Conservation (phyloP, 2,329 filamentous ascomycete species). For the Scopulariopsis brevicaulis region DNA sequence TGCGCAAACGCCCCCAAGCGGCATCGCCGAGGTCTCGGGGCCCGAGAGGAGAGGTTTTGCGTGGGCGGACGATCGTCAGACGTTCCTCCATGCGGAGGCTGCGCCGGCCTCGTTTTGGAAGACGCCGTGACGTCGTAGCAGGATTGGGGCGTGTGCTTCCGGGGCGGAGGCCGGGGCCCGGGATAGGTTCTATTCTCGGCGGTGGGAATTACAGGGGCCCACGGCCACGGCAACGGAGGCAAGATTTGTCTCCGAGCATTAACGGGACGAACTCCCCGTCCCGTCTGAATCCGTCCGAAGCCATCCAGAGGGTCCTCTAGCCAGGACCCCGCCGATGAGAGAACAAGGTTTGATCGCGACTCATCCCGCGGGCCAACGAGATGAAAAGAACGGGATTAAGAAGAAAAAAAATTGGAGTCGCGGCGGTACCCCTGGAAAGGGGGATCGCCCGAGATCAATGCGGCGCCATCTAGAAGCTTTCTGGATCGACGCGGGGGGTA, state of each 20-base stretch:
- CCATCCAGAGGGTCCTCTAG: too few species aligned
- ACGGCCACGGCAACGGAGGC: too few species aligned
- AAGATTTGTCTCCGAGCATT: too few species aligned
- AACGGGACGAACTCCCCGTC: too few species aligned
- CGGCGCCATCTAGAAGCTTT: neutral
- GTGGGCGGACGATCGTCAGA: neutral
- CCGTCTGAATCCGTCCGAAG: too few species aligned
- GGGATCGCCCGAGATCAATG: neutral
- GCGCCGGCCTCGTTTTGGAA: neutral
- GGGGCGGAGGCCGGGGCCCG: neutral
- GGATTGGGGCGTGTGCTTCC: neutral
- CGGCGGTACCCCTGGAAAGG: neutral
- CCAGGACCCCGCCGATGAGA: too few species aligned
- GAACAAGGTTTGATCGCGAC: too few species aligned
- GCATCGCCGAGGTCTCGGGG: neutral
- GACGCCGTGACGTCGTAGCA: neutral
- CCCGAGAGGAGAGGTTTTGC: neutral
- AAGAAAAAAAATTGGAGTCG: too few species aligned
- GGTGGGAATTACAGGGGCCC: too few species aligned
- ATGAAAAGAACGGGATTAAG: too few species aligned
- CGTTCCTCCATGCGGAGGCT: neutral
- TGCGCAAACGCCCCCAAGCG: neutral
- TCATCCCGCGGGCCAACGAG: too few species aligned
- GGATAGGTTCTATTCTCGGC: too few species aligned
- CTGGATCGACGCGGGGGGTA: neutral